These are phyloP conservation scores for Trichoderma sp. DNA, from an alignment of 2,329 filamentous ascomycete genomes.

Conservation along the genomic window DNA sequence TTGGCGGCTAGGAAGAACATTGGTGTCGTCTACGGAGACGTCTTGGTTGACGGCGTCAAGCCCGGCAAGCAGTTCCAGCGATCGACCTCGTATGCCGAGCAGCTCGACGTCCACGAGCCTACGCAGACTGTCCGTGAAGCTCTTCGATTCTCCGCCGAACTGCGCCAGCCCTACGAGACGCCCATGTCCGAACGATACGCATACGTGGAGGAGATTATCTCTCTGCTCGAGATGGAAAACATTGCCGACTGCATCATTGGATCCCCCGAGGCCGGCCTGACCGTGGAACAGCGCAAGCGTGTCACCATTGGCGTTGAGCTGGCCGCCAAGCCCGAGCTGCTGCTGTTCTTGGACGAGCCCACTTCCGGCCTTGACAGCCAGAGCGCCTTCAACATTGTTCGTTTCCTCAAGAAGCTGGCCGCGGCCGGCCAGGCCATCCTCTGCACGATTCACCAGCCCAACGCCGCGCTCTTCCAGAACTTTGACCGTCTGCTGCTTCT, in stretches of 20 bases:
- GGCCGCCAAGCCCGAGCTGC: conserved; percentile 75
- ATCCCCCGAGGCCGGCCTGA: conserved; percentile 67
- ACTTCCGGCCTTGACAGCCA: conserved; percentile 68
- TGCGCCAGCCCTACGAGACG: conserved; percentile 59
- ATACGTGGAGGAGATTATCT: conserved; percentile 64
- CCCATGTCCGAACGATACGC: conserved; percentile 58
- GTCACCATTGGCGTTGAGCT: conserved; percentile 92
- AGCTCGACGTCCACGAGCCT: conserved; percentile 64
- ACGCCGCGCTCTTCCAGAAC: conserved; percentile 81
- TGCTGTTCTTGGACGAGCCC: conserved; percentile 79
- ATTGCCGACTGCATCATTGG: conserved; percentile 63
- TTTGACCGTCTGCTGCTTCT: conserved; percentile 82
- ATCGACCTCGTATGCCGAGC: conserved; percentile 64
- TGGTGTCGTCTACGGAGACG: conserved; percentile 59
- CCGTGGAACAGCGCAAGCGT: conserved; percentile 67
- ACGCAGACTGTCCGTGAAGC: conserved; percentile 66
- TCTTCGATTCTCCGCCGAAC: conserved; percentile 63
- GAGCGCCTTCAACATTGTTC: conserved; percentile 74
- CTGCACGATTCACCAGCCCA: conserved; percentile 90
- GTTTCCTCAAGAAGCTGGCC: conserved; percentile 75
- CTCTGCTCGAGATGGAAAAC: conserved; percentile 59
- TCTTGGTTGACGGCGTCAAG: conserved; percentile 59
- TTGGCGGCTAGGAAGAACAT: conserved; percentile 65
- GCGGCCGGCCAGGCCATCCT: conserved; percentile 84
- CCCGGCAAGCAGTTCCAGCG: conserved; percentile 64